Base-by-base conservation (phyloP, 2,329 filamentous ascomycete genomes). In the Hypoxylon sp. region DNA sequence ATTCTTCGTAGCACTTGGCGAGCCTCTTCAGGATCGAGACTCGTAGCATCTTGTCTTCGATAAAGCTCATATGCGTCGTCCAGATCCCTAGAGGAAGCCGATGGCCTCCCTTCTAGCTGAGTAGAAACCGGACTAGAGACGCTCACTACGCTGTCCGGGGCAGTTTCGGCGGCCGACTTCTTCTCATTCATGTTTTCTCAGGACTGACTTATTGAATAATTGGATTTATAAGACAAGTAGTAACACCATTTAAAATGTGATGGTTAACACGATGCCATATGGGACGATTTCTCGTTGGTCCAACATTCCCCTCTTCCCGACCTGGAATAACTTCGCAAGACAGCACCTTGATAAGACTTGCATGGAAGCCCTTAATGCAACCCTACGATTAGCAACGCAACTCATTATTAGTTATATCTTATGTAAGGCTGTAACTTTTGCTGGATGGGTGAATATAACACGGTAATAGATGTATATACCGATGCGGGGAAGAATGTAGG, bases 11-110 rank as follows among this genome's bases (percentile, higher is more conserved):
- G 59, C 10, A 78, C 76, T 3, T 69, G 63, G 17, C 68, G 73
- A 34, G 71, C 72, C 65, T 80, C 78, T 2, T 55, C 58, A 34
- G 75, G 68, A 14, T 77, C 72, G 2, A 75, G 30, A n/a, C 61
- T 69, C 6, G 63, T 68, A 14, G 68, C 70, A 64, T 75, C 68
- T 67, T 77, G 71, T 50, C 72, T 68, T 52, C 55, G 74, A 72
- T 76, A 80, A 10, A 77, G 71, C 41, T 74, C 73, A 61, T 80
- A 80, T n/a, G 73, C 75, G 25, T 80, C 78, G 52, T 80, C 78
- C 11, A 79, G 69, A 21, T 75, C 72, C 61, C 23, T 72, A 7
- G 75, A 72, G 1, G 72, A 76, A 1, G 79, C 17, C 28, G 48
- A 59, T 49, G 68, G 65, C 36, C 56, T 60, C 3, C 38, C 60